Evolutionary conservation across 495 filamentous ascomycete species (phyloP), one percentile per base, ranked within the genome.

Genomic region (Trichoderma erinaceum): DNA sequence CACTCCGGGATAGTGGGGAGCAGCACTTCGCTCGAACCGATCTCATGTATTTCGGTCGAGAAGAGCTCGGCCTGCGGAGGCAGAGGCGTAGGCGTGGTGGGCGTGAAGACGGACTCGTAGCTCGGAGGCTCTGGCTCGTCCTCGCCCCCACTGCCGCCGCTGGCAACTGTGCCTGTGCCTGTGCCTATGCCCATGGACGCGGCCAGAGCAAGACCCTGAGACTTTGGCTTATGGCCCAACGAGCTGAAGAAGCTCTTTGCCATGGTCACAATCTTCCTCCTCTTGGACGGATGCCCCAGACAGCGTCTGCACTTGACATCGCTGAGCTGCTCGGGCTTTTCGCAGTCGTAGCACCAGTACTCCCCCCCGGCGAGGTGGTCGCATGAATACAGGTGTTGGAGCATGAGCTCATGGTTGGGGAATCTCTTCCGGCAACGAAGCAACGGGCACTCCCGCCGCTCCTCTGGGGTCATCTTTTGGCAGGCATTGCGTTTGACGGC

Each of bases 171-270:
- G 29, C 61, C 38, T 25, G n/a, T 41, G 12, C 38, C 61, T 23
- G 21, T 13, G 29, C 61, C 38, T 25, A 41, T 41, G 0, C 38
- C 27, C 63, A 46, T 25, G 41, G 63, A 41, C 1, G 63, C 63
- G 15, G 15, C 18, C 63, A 65, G 27, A 15, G 29, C 41, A 32
- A 65, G 35, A 18, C 63, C 21, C 48, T n/a, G 67, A 10, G 41
- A 41, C 50, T 58, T 41, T 21, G 32, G 43, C 69, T 78, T 83
- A 65, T 79, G 80, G 11, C 81, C 81, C 27, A 83, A 73, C 41
- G 74, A 77, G 64, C 80, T 79, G 73, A 83, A 82, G 73, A 82
- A 79, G 65, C 69, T 79, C 73, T 77, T 83, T 41, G 81, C 81
- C 75, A 82, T 76, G 66, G 73, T 75, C 43, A 83, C 70, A 21